Evolutionary conservation across 345 rosid species (phyloP), one percentile per base, ranked within the genome.

Genomic region (Citrus mangshanensis): DNA sequence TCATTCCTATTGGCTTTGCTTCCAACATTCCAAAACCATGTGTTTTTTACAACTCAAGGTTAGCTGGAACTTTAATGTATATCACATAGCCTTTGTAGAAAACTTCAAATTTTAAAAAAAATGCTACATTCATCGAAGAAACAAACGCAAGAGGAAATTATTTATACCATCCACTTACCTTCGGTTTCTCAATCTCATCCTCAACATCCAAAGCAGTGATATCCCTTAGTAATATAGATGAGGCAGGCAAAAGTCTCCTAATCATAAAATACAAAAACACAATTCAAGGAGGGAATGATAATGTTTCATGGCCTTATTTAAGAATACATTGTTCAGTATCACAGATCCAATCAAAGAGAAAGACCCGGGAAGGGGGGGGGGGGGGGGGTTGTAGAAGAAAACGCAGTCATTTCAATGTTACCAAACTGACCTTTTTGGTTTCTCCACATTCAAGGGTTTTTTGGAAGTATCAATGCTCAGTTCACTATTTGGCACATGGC

Each of bases 181-280:
- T 92, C 79, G 88, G 81, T 84, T 86, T 93, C 68, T 86, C 79
- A 9, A 78, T n/a, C 80, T 94, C 97, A 58, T 92, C 96, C 70
- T 87, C 90, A 6, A 91, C 75, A 54, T 85, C 89, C 55, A 86
- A 76, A 42, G 84, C 78, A 77, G 82, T 85, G 73, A 94, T 81
- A 73, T 95, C 91, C 86, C 90, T 89, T 24, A 93, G 81, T 78
- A 96, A 76, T 46, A 88, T 80, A 12, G 97, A 88, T 65, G 95
- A 86, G 49, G 91, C 92, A 74, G 97, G 99, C 86, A 87, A 66
- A 71, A 93, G 90, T 82, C 94, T 92, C 95, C 98, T 95, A 87
- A 32, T 68, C 32, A 18, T 67, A n/a, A 27, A 40, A 69, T 51
- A 37, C 2, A 24, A 30, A 14, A 58, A 46, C 1, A 10, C 22